phyloP scores from a whole-genome alignment of 805 yeast species.

The Yamadazyma ubonensis region DNA sequence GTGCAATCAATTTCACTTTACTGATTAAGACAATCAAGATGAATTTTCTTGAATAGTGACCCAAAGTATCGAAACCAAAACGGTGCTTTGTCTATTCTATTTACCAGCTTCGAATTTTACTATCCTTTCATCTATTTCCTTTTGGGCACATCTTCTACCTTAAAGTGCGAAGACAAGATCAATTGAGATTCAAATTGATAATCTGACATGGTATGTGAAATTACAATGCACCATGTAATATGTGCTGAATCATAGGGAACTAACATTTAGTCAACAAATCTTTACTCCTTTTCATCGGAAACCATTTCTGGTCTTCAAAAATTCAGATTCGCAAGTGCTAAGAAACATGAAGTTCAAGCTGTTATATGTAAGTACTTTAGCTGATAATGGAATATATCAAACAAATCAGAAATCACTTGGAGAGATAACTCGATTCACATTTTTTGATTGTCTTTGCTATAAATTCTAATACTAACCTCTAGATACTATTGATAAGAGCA shows the following conservation, averaged over 20 bases:
- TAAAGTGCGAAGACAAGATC: neutral
- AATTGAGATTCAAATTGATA: neutral
- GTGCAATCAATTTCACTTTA: no score
- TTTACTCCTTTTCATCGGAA: slow-evolving; percentile 63
- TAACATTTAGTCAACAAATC: slow-evolving; percentile 22
- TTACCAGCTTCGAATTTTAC: no score
- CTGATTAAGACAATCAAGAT: no score
- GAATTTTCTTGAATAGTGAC: no score
- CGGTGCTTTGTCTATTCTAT: no score
- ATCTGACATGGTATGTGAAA: slow-evolving; percentile 6
- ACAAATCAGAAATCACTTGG: no score
- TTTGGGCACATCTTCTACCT: no score
- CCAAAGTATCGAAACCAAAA: no score
- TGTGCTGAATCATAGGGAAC: neutral
- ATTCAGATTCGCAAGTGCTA: slow-evolving; percentile 70
- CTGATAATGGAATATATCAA: no score
- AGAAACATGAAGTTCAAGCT: slow-evolving; percentile 62
- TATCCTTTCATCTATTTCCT: no score
- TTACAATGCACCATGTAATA: neutral
- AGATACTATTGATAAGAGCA: slow-evolving; percentile 55
- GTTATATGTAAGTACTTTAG: slow-evolving; percentile 55
- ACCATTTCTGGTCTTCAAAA: slow-evolving; percentile 61
- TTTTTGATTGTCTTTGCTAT: no score
- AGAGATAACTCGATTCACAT: no score
- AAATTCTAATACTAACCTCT: slow-evolving; percentile 4